Conservation (phyloP, 1,284 basidiomycete genomes). For the Mycosarcoma maydis region DNA sequence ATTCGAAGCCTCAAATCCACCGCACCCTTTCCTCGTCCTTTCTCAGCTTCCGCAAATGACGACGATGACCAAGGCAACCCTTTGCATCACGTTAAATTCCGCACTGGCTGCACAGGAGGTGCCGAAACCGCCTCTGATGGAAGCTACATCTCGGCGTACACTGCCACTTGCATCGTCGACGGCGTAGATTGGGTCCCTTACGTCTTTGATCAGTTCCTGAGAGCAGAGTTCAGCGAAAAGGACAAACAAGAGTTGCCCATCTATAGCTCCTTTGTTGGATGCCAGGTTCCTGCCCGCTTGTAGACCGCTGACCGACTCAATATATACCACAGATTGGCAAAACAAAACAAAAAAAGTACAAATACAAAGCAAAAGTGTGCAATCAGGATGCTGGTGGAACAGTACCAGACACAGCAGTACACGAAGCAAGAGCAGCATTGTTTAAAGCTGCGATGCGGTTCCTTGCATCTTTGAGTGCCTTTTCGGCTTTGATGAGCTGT, state of each 20-base stretch:
- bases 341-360: conserved; percentile 1
- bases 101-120: conserved; percentile 25
- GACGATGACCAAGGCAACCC: conserved; percentile 19
- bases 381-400: conserved; percentile 2
- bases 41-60: background rate
- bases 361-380: background rate
- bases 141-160: conserved; percentile 21
- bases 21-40: conserved; percentile 1
- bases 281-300: conserved; percentile 26
- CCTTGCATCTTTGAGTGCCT: conserved; percentile 55
- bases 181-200: conserved; percentile 32
- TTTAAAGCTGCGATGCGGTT: conserved; percentile 22
- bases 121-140: conserved; percentile 1
- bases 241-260: conserved; percentile 6
- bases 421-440: conserved; percentile 5
- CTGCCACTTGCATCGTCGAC: conserved; percentile 31
- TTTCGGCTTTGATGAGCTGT: conserved; percentile 64
- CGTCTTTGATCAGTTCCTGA: conserved; percentile 27
- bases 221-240: conserved; percentile 8
- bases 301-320: background rate
- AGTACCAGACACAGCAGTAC: background rate
- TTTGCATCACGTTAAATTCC: conserved; percentile 6
- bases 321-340: background rate
- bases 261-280: conserved; percentile 23
- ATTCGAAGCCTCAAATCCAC: conserved; percentile 15